These are phyloP conservation scores for Neurospora sp. DNA, from an alignment of 495 filamentous ascomycete genomes.

Conservation along the genomic window DNA sequence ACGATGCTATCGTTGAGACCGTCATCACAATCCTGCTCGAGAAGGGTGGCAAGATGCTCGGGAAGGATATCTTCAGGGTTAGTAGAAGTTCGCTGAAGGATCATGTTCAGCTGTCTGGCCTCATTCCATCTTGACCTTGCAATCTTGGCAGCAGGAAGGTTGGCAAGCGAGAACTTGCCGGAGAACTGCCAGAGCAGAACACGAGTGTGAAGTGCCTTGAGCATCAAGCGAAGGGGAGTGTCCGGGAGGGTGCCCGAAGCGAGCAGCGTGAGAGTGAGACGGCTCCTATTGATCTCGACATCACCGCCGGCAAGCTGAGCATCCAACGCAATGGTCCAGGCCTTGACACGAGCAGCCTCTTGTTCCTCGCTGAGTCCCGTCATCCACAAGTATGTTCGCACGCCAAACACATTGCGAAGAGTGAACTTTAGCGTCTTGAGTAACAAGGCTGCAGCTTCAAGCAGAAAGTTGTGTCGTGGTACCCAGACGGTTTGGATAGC, in stretches of 20 bases:
- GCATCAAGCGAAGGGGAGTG: constrained; percentile 77
- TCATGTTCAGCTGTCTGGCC: constrained; percentile 55
- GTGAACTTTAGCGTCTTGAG: constrained; percentile 75
- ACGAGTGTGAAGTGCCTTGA: constrained; percentile 84
- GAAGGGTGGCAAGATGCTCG: constrained; percentile 59
- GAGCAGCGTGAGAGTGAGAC: constrained; percentile 77
- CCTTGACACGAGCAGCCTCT: constrained; percentile 78
- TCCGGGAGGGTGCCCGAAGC: constrained; percentile 81
- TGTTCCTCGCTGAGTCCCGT: constrained; percentile 77
- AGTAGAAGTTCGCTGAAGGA: constrained; percentile 21
- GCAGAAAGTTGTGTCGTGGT: constrained; percentile 74
- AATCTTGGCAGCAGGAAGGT: constrained; percentile 49
- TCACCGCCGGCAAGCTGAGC: constrained; percentile 93
- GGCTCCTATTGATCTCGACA: constrained; percentile 76
- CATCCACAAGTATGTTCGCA: constrained; percentile 61
- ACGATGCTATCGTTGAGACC: constrained; percentile 68
- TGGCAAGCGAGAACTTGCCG: constrained; percentile 16
- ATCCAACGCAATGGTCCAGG: constrained; percentile 90
- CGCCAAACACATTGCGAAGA: constrained; percentile 67
- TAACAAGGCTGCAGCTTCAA: constrained; percentile 71
- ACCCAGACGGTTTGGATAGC: constrained; percentile 91
- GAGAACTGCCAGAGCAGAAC: constrained; percentile 73
- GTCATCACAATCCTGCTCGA: constrained; percentile 67
- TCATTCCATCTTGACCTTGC: constrained; percentile 72
- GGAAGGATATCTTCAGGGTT: constrained; percentile 57